Conservation (phyloP, 345 rosid genomes). For the Abelmoschus esculentus region DNA sequence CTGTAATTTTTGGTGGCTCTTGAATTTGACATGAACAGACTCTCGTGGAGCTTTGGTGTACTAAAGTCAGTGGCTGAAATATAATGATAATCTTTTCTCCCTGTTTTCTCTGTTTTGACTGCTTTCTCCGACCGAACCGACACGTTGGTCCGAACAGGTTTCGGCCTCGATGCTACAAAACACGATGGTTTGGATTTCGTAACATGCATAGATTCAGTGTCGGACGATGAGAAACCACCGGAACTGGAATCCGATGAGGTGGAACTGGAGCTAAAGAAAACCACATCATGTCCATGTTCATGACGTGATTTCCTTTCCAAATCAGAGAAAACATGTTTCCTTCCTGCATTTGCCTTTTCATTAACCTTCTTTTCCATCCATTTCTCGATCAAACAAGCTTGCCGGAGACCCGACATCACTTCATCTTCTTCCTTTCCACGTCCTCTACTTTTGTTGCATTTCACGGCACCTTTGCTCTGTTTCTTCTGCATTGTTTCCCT, state of each 20-base stretch:
- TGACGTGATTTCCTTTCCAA: background rate
- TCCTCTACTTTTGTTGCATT: slow-evolving; percentile 7
- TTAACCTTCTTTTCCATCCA: slow-evolving; percentile 35
- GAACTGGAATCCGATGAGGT: slow-evolving; percentile 82
- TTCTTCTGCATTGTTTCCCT: slow-evolving; percentile 29
- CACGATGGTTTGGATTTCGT: slow-evolving; percentile 34
- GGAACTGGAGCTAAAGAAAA: slow-evolving; percentile 58
- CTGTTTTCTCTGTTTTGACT: slow-evolving; percentile 16
- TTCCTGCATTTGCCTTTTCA: slow-evolving; percentile 10
- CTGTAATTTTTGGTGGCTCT: slow-evolving; percentile 54
- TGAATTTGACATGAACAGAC: slow-evolving; percentile 36
- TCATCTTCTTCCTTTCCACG: background rate
- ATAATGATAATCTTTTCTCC: slow-evolving; percentile 29
- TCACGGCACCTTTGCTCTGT: slow-evolving; percentile 22
- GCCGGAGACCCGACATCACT: slow-evolving; percentile 20
- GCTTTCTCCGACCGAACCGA: slow-evolving; percentile 29
- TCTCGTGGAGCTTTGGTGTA: slow-evolving; percentile 31
- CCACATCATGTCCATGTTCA: slow-evolving; percentile 37
- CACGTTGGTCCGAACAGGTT: slow-evolving; percentile 35
- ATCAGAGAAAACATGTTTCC: slow-evolving; percentile 11
- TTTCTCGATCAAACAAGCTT: slow-evolving; percentile 33
- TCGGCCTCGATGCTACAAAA: slow-evolving; percentile 28
- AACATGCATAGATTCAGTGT: slow-evolving; percentile 49
- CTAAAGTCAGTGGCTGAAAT: slow-evolving; percentile 19
- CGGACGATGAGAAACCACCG: slow-evolving; percentile 74